Conservation (phyloP, 1,284 basidiomycete species). For the Crepidotus sp. region DNA sequence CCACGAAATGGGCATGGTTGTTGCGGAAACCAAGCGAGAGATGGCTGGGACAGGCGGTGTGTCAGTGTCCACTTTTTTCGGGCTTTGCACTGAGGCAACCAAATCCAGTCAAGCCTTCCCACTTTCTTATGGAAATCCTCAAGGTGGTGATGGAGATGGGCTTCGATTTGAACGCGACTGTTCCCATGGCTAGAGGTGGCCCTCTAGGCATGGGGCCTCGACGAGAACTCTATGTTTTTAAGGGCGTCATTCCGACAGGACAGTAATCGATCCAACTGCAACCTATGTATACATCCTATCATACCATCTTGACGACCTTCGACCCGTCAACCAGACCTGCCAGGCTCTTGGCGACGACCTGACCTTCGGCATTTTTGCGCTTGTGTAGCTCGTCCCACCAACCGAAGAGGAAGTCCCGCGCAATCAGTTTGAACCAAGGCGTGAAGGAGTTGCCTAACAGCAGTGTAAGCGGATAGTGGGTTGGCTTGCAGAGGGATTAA, state of each 20-base stretch:
- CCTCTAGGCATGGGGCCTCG: constrained; percentile 31
- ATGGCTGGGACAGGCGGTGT: constrained; percentile 30
- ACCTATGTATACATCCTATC: constrained; percentile 15
- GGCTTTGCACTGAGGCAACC: not conserved
- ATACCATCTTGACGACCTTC: constrained; percentile 67
- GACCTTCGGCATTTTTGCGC: constrained; percentile 50
- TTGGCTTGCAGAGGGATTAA: constrained; percentile 18
- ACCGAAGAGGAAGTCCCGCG: constrained; percentile 91
- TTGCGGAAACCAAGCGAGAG: constrained; percentile 37
- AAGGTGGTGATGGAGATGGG: constrained; percentile 32
- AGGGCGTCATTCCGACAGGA: constrained; percentile 20
- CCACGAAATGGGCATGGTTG: constrained; percentile 40
- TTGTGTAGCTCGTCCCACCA: constrained; percentile 93
- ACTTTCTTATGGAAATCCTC: constrained; percentile 37
- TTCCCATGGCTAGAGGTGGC: constrained; percentile 34
- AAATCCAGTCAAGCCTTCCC: constrained; percentile 24
- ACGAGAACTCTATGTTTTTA: constrained; percentile 39
- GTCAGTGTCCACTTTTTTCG: constrained; percentile 9
- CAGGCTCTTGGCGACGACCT: constrained; percentile 60
- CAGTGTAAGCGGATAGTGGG: not conserved
- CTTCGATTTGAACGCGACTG: constrained; percentile 35
- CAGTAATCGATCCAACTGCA: constrained; percentile 1
- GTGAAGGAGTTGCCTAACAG: constrained; percentile 79
- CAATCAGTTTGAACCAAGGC: constrained; percentile 99
- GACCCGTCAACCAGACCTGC: constrained; percentile 62